phyloP scores from a whole-genome alignment of 2,329 filamentous ascomycete species.

The Alternaria atra region DNA sequence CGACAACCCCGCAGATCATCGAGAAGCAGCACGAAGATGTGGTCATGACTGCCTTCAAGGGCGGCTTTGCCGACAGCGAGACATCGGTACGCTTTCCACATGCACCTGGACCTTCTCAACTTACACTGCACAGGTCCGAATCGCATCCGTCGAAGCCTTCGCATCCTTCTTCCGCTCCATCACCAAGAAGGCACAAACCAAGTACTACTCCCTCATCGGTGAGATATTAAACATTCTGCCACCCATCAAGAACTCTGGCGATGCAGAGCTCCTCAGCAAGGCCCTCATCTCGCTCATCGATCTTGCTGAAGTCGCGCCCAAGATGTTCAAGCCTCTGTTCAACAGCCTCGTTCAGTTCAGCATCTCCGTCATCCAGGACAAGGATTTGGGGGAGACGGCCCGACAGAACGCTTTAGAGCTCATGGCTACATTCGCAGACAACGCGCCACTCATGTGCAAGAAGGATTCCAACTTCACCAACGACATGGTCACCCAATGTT shows the following conservation, averaged over 20 bases:
- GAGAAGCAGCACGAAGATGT: constrained; percentile 93
- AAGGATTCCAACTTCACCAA: constrained; percentile 91
- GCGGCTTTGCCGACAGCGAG: constrained; percentile 89
- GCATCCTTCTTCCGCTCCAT: constrained; percentile 94
- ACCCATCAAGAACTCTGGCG: constrained; percentile 88
- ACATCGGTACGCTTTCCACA: constrained; percentile 66
- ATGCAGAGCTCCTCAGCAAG: constrained; percentile 90
- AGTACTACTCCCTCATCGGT: constrained; percentile 86
- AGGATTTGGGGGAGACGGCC: constrained; percentile 88
- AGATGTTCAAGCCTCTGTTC: constrained; percentile 98
- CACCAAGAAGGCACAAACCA: constrained; percentile 84
- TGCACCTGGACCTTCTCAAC: background rate
- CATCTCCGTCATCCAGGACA: constrained; percentile 93
- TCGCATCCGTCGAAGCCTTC: constrained; percentile 96
- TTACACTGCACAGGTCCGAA: constrained; percentile 71
- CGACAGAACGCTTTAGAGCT: constrained; percentile 95
- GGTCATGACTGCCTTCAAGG: constrained; percentile 87
- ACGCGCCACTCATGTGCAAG: constrained; percentile 91
- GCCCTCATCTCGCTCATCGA: constrained; percentile 92
- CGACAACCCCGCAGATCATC: constrained; percentile 93
- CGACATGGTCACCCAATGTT: constrained; percentile 98
- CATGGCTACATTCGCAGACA: constrained; percentile 98
- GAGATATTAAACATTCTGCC: constrained; percentile 94
- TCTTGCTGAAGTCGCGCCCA: constrained; percentile 89
- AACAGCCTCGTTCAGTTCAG: constrained; percentile 91